Percentiles rank a stretch among this genome's conserved stretches.
Conservation (phyloP, 1,139 yeast species). For the Hansenula sp. region DNA sequence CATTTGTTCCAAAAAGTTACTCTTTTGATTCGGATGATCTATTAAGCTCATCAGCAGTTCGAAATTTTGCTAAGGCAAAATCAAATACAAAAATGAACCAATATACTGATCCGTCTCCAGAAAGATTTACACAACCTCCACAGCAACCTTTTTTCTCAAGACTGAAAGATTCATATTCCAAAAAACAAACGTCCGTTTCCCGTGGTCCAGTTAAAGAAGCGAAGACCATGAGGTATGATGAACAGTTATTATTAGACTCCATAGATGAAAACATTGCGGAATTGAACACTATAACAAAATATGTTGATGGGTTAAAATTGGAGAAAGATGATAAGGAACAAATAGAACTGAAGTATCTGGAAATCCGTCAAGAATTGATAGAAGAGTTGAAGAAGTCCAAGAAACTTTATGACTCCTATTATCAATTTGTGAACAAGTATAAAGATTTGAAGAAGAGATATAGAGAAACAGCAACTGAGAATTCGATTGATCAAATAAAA, state of each 20-base stretch:
- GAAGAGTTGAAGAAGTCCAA: slow-evolving; percentile 29
- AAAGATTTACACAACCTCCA: not conserved
- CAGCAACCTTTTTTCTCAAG: not conserved
- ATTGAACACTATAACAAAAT: slow-evolving; percentile 19
- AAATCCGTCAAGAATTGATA: slow-evolving; percentile 30
- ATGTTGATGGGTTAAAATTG: slow-evolving; percentile 16
- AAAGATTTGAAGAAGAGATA: slow-evolving; percentile 30
- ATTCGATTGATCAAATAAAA: not conserved
- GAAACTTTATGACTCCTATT: slow-evolving; percentile 33
- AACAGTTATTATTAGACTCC: slow-evolving; percentile 10
- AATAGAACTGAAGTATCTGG: slow-evolving; percentile 26
- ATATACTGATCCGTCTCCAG: not conserved
- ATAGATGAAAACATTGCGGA: slow-evolving; percentile 24
- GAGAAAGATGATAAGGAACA: slow-evolving; percentile 16
- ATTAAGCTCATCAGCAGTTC: slow-evolving; percentile 14
- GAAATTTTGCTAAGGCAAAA: slow-evolving; percentile 18
- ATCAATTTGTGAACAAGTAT: slow-evolving; percentile 39
- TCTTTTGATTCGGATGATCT: slow-evolving; percentile 11
- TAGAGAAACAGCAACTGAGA: slow-evolving; percentile 5
- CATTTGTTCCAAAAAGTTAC: slow-evolving; percentile 11
- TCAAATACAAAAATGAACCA: slow-evolving; percentile 17
- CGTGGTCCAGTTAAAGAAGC: too few relatives aligned
- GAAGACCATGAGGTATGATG: slow-evolving; percentile 3
- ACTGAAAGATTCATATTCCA: not conserved
- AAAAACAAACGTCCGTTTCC: not conserved